Conservation (phyloP, 1,284 basidiomycete species). For the Sanguinoderma infundibulare region DNA sequence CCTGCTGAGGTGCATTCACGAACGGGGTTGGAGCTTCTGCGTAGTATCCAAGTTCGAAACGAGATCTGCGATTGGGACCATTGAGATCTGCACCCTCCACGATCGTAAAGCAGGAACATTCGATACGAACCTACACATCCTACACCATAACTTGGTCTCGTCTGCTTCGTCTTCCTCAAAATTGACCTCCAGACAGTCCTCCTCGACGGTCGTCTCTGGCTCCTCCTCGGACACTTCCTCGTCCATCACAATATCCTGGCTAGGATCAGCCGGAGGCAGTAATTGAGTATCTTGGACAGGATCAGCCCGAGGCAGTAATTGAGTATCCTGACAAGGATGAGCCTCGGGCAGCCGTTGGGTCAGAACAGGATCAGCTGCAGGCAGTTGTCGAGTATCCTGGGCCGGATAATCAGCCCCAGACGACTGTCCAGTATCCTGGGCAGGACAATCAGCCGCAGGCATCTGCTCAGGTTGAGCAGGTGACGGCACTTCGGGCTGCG, state of each 20-base stretch:
- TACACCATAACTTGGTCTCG: constrained; percentile 42
- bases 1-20: constrained; percentile 32
- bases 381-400: too few relatives aligned
- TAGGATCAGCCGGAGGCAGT: too few relatives aligned
- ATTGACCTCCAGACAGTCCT: constrained; percentile 50
- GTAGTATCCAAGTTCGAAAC: constrained; percentile 34
- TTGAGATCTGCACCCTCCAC: background rate
- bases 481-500: background rate
- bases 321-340: too few relatives aligned
- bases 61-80: constrained; percentile 30
- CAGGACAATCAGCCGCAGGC: constrained; percentile 11
- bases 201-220: constrained; percentile 32
- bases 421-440: too few relatives aligned
- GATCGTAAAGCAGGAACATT: background rate
- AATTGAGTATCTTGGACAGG: too few relatives aligned
- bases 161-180: constrained; percentile 46
- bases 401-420: too few relatives aligned
- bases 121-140: constrained; percentile 53
- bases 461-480: background rate
- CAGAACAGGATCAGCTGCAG: too few relatives aligned
- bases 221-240: constrained; percentile 38
- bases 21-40: constrained; percentile 38
- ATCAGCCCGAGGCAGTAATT: too few relatives aligned
- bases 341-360: too few relatives aligned
- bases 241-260: constrained; percentile 31